A percentile compares a stretch with the other conserved stretches of the same genome.
Conservation (phyloP, 495 filamentous ascomycete genomes). For the Terfezia claveryi region DNA sequence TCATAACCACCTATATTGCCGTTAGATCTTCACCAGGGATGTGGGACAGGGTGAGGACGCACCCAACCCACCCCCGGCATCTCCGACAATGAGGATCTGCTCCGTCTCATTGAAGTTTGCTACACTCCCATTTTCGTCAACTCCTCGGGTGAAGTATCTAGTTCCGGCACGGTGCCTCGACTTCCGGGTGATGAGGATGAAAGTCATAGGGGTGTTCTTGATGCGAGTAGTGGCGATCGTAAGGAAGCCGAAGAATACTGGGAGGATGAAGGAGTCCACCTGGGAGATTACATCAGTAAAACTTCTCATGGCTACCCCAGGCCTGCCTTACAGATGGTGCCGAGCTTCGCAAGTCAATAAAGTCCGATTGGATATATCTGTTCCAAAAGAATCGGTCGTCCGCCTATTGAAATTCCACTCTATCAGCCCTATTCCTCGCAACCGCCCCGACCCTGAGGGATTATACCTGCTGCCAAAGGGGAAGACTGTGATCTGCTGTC, state of each 20-base stretch:
- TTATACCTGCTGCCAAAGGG: constrained; percentile 53
- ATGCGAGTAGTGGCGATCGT: constrained; percentile 63
- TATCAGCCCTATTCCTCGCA: background rate
- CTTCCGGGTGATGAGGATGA: constrained; percentile 67
- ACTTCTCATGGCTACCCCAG: constrained; percentile 20
- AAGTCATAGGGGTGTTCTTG: constrained; percentile 59
- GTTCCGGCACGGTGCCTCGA: constrained; percentile 75
- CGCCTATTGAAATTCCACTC: constrained; percentile 23
- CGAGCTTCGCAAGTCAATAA: constrained; percentile 57
- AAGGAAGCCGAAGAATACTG: constrained; percentile 85
- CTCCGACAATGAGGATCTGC: constrained; percentile 71
- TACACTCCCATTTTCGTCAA: constrained; percentile 82
- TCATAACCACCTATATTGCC: constrained; percentile 1
- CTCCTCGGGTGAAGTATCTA: constrained; percentile 77
- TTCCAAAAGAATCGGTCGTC: constrained; percentile 99
- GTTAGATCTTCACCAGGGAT: constrained; percentile 15
- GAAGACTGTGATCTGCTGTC: constrained; percentile 39
- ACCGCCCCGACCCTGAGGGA: background rate
- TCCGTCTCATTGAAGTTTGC: constrained; percentile 98
- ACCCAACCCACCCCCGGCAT: constrained; percentile 44
- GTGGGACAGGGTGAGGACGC: constrained; percentile 26
- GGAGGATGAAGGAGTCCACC: constrained; percentile 81
- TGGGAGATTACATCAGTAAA: constrained; percentile 45
- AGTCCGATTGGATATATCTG: constrained; percentile 65
- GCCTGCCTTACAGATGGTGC: constrained; percentile 21